Percentiles rank a stretch among this genome's conserved stretches.
phyloP scores from a whole-genome alignment of 2,329 filamentous ascomycete species.

The Coleophoma eucalyptorum region DNA sequence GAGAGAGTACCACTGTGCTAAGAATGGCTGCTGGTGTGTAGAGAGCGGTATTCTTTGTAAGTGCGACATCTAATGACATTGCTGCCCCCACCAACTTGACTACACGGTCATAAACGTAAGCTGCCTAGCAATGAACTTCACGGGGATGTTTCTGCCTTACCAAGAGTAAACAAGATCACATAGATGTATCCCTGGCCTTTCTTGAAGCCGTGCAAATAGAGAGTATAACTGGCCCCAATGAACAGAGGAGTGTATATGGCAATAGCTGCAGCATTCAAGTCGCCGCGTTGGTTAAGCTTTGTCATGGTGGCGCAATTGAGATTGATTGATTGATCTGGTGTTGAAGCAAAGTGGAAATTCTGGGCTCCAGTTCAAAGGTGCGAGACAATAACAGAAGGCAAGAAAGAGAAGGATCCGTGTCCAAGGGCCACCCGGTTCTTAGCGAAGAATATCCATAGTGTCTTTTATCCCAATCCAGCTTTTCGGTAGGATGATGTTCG shows the following conservation, averaged over 20 bases:
- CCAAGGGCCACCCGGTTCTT: too few relatives aligned
- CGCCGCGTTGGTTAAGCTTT: conserved; percentile 2
- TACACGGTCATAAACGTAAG: not conserved
- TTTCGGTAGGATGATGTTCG: too few relatives aligned
- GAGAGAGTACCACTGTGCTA: conserved; percentile 3
- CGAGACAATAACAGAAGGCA: too few relatives aligned
- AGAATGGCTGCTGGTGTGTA: conserved; percentile 2
- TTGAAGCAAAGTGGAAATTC: too few relatives aligned
- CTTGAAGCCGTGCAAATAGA: not conserved
- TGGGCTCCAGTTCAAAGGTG: too few relatives aligned
- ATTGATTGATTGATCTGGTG: too few relatives aligned
- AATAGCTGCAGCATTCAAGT: conserved; percentile 2
- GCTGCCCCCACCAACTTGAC: conserved; percentile 16
- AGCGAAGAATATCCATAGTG: too few relatives aligned
- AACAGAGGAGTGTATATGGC: not conserved
- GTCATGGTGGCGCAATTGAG: not conserved
- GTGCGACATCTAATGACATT: conserved; percentile 18
- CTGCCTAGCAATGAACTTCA: not conserved
- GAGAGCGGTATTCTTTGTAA: not conserved
- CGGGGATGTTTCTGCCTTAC: not conserved
- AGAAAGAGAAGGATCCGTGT: too few relatives aligned
- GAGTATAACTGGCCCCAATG: not conserved
- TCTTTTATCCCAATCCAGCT: too few relatives aligned
- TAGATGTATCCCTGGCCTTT: not conserved
- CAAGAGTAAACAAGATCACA: not conserved